Evolutionary conservation across 2,329 filamentous ascomycete species (phyloP), one percentile per base, ranked within the genome.

Genomic region (Cladosporium sp.): DNA sequence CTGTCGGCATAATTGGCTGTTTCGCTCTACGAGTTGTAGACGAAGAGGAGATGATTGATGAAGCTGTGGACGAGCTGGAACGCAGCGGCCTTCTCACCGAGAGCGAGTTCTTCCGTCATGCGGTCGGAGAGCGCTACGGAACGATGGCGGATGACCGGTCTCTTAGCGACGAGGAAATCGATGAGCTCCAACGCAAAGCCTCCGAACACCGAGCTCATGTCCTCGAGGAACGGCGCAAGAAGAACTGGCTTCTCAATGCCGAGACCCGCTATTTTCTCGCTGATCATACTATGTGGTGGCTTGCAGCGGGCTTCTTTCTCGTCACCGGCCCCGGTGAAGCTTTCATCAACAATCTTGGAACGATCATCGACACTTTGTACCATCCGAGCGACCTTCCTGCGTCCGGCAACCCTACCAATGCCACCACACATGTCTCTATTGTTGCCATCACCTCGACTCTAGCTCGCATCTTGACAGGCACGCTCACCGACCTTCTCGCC

Each of bases 311-410:
- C 17, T 97, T 99, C 71, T 89, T 97, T 69, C 80, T 97, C 56
- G 88, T 96, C 60, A 88, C 91, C 48, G 93, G 93, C 0, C 92
- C 93, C 0, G 92, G 91, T n/a, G 93, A 99, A 70, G 88, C 92
- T 11, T 99, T 96, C 68, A 90, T 97, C 71, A 99, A 97, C 72
- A 99, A 97, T 62, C 72, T 99, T 8, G 93, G 93, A 30, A 96
- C 91, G 19, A 85, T 99, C 54, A 91, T 97, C 60, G 86, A 88
- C 58, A 95, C 92, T 0, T 76, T 96, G 3, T 88, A 88, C 39
- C 80, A 80, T 4, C 80, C 85, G 38, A 79, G 87, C 47, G 29
- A 40, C 7, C 7, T 51, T 22, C 49, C 49, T 15, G 78, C 85
- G 37, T 82, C 48, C 15, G 52, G 50, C 66, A 70, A 43, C 64